phyloP scores from a whole-genome alignment of 2,329 filamentous ascomycete genomes.

The Penicillium sp. region DNA sequence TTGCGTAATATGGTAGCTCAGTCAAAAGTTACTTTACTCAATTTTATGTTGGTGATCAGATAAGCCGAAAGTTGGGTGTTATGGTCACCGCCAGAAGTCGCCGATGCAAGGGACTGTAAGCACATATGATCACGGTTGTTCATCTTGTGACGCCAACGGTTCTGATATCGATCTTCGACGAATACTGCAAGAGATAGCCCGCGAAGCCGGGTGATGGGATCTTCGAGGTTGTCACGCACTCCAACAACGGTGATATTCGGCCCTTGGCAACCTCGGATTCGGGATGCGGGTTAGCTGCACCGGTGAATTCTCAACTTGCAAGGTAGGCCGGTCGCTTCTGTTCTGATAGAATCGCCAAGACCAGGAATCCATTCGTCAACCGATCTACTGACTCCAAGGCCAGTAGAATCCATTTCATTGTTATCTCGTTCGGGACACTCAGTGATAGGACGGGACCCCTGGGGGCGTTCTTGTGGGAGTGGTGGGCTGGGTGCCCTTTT shows the following conservation, averaged over 20 bases:
- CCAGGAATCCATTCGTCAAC: background rate
- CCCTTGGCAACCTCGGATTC: background rate
- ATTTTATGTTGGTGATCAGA: background rate
- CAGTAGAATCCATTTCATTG: background rate
- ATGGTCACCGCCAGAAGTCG: background rate
- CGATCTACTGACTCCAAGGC: background rate
- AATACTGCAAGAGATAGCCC: background rate
- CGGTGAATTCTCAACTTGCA: background rate
- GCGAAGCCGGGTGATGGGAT: background rate
- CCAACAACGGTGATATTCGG: background rate
- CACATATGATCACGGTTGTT: background rate
- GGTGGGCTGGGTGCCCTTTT: background rate
- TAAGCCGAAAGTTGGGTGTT: background rate
- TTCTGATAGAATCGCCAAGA: background rate
- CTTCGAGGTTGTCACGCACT: background rate
- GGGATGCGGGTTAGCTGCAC: background rate
- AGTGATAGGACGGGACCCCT: background rate
- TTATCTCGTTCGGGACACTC: background rate
- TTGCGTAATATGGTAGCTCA: background rate
- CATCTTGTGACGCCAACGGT: background rate
- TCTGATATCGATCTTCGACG: background rate
- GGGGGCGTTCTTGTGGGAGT: background rate
- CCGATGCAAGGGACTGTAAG: background rate
- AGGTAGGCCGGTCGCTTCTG: background rate
- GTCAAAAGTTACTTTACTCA: background rate